phyloP scores from a whole-genome alignment of 1,284 basidiomycete genomes.

The Schizopora paradoxa region DNA sequence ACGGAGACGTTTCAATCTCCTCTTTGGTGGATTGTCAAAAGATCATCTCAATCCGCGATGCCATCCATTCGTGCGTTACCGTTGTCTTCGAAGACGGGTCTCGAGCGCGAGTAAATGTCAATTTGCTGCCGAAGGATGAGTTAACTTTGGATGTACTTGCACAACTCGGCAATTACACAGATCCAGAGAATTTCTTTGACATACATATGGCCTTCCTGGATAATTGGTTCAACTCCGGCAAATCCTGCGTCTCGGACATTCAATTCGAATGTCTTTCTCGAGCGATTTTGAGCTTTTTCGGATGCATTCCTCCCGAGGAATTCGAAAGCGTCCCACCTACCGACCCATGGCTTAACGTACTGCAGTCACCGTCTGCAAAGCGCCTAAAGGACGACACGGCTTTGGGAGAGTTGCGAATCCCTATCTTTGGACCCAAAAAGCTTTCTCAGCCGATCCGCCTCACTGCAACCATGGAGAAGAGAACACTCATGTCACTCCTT shows the following conservation, averaged over 20 bases:
- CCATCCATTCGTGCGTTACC: slow-evolving; percentile 40
- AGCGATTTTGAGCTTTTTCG: slow-evolving; percentile 48
- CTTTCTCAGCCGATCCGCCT: too few relatives aligned
- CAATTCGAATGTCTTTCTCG: slow-evolving; percentile 52
- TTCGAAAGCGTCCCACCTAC: slow-evolving; percentile 12
- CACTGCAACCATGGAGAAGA: too few relatives aligned
- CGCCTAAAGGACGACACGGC: slow-evolving; percentile 56
- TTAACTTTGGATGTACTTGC: slow-evolving; percentile 57
- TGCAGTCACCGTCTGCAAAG: slow-evolving; percentile 33
- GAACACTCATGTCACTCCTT: slow-evolving; percentile 47
- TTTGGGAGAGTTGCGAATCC: too few relatives aligned
- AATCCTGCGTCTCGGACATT: slow-evolving; percentile 37
- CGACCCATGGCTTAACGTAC: slow-evolving; percentile 33
- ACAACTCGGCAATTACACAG: slow-evolving; percentile 27
- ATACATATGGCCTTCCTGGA: slow-evolving; percentile 54
- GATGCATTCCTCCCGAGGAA: slow-evolving; percentile 29
- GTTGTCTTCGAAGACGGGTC: slow-evolving; percentile 45
- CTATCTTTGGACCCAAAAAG: too few relatives aligned
- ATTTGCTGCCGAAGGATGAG: slow-evolving; percentile 43
- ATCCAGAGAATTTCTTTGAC: slow-evolving; percentile 46
- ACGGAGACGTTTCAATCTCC: slow-evolving; percentile 23
- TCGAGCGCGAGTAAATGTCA: slow-evolving; percentile 39
- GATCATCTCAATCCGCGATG: slow-evolving; percentile 36
- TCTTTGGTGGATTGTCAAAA: slow-evolving; percentile 25
- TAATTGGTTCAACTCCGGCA: slow-evolving; percentile 44